Conservation (phyloP, 1,139 yeast species). For the Blastobotrys ciferrii region DNA sequence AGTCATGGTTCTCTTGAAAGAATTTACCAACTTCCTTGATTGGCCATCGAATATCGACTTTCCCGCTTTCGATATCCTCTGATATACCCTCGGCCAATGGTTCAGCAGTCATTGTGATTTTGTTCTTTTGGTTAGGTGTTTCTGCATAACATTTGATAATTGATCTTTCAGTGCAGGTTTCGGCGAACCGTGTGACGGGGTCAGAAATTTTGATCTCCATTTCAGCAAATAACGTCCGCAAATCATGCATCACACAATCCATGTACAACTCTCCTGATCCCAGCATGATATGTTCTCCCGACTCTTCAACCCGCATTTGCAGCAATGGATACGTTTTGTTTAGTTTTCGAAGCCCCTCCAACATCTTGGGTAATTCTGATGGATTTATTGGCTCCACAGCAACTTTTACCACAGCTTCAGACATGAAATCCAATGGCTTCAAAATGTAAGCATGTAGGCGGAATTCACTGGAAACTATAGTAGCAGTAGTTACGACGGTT, state of each 20-base stretch:
- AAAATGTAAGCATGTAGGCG: conserved; percentile 36
- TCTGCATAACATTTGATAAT: conserved; percentile 62
- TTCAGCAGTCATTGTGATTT: conserved; percentile 73
- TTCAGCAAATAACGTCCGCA: conserved; percentile 59
- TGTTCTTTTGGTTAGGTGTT: conserved; percentile 54
- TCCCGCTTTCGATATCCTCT: conserved; percentile 56
- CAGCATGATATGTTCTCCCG: conserved; percentile 78
- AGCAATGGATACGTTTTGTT: conserved; percentile 66
- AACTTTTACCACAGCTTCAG: conserved; percentile 67
- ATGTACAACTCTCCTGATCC: conserved; percentile 88
- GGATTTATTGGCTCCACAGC: conserved; percentile 83
- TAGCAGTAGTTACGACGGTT: conserved; percentile 57
- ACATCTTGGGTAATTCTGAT: conserved; percentile 69
- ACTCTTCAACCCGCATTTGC: conserved; percentile 71
- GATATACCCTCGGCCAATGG: conserved; percentile 61
- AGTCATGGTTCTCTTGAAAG: conserved; percentile 57
- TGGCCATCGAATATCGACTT: conserved; percentile 40
- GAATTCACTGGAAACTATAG: conserved; percentile 42
- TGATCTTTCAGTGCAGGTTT: conserved; percentile 68
- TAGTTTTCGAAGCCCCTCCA: conserved; percentile 63
- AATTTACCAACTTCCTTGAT: conserved; percentile 50
- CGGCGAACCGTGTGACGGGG: conserved; percentile 78
- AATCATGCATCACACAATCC: conserved; percentile 79
- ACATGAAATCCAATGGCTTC: conserved; percentile 46
- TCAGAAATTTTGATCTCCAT: conserved; percentile 80